phyloP scores from a whole-genome alignment of 768 basidiomycete species.

The Mycena leptocephala region DNA sequence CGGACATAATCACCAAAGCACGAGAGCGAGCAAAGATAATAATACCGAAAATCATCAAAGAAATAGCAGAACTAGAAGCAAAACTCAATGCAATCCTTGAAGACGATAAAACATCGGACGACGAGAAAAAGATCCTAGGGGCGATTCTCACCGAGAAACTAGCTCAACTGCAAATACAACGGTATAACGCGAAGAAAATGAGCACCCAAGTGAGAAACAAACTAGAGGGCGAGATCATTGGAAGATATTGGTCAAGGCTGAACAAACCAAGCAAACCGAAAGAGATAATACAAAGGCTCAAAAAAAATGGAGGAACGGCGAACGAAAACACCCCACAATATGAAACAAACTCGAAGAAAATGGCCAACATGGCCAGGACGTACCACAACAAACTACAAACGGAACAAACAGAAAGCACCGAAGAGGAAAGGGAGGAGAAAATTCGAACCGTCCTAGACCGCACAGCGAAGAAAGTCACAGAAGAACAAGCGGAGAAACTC shows the following conservation, averaged over 20 bases:
- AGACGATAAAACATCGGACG: background rate
- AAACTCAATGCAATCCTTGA: background rate
- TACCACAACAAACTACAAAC: background rate
- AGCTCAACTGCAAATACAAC: background rate
- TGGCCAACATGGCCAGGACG: background rate
- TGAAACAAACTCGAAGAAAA: too few relatives aligned
- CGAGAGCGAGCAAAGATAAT: background rate
- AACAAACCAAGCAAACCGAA: background rate
- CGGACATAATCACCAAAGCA: background rate
- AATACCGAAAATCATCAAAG: background rate
- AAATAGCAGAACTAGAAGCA: background rate
- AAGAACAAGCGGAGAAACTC: background rate
- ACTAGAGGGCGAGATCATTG: conserved; percentile 3
- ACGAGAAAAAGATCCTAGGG: background rate
- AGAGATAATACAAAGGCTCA: background rate
- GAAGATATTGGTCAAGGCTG: too few relatives aligned
- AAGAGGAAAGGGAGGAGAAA: background rate
- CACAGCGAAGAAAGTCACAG: background rate
- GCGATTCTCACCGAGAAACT: background rate
- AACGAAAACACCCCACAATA: background rate
- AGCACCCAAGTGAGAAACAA: background rate
- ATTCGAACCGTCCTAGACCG: background rate
- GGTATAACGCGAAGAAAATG: background rate
- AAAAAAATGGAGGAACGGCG: background rate
- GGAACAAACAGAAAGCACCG: background rate